These are phyloP conservation scores for Venturia aucupariae DNA, from an alignment of 2,329 filamentous ascomycete species.

Conservation along the genomic window DNA sequence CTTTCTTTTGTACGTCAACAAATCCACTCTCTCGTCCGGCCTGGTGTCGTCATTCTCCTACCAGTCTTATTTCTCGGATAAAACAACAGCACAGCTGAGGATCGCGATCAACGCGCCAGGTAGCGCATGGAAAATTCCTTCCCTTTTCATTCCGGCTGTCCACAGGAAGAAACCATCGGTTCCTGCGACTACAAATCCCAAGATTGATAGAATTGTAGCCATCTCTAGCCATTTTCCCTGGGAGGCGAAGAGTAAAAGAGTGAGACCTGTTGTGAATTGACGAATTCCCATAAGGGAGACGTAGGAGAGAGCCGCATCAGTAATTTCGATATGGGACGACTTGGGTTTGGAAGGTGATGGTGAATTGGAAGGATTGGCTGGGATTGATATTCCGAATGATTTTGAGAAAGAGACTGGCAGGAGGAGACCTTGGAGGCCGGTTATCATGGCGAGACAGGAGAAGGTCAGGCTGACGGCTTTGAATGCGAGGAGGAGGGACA, in stretches of 20 bases:
- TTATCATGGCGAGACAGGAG: neutral
- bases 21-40: neutral
- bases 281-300: slow-evolving; percentile 10
- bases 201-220: neutral
- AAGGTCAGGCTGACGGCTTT: slow-evolving; percentile 4
- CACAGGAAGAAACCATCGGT: slow-evolving; percentile 1
- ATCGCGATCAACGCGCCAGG: slow-evolving; percentile 7
- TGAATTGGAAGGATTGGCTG: neutral
- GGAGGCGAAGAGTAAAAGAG: neutral
- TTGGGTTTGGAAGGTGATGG: no score
- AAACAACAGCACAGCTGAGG: neutral
- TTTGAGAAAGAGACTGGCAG: neutral
- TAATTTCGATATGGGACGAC: no score
- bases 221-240: slow-evolving; percentile 1
- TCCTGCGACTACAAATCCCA: slow-evolving; percentile 8
- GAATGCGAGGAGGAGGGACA: slow-evolving; percentile 6
- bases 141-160: neutral
- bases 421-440: slow-evolving; percentile 8
- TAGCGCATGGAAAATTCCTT: slow-evolving; percentile 3
- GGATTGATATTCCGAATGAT: slow-evolving; percentile 4
- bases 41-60: neutral
- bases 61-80: neutral
- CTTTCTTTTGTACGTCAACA: no score
- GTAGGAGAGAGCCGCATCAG: neutral
- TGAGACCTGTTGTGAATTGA: slow-evolving; percentile 5